A percentile compares a stretch with the other conserved stretches of the same genome.
These are phyloP conservation scores for Lagerstroemia speciosa DNA, from an alignment of 345 rosid genomes.

Conservation along the genomic window DNA sequence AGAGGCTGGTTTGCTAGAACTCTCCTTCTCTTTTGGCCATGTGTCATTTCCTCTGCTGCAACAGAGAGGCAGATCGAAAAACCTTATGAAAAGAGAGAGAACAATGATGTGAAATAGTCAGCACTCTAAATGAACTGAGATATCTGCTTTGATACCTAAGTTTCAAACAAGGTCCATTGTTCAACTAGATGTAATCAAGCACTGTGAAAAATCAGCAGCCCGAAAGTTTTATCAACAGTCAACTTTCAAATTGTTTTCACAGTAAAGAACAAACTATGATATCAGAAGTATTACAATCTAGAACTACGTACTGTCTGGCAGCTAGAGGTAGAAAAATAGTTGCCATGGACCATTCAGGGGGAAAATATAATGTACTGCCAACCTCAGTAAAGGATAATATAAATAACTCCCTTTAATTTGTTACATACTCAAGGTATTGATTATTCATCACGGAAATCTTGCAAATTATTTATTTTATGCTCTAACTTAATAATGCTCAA, in stretches of 20 bases:
- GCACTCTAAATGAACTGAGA: not conserved
- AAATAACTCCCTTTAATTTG: not conserved
- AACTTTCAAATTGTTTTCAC: not conserved
- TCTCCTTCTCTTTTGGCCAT: slow-evolving; percentile 39
- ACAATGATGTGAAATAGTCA: no score
- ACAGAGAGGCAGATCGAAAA: slow-evolving; percentile 1
- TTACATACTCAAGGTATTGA: not conserved
- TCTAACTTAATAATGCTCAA: not conserved
- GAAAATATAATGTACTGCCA: not conserved
- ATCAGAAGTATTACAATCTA: not conserved
- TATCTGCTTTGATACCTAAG: not conserved
- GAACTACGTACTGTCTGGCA: not conserved
- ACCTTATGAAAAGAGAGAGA: not conserved
- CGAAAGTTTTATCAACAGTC: not conserved
- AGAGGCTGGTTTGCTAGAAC: slow-evolving; percentile 16
- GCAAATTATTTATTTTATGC: not conserved
- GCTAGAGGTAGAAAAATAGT: not conserved
- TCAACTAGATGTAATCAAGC: not conserved
- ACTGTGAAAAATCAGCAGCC: not conserved
- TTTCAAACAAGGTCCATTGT: not conserved
- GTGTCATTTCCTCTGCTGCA: slow-evolving; percentile 17
- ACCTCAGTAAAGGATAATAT: not conserved
- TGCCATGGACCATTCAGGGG: not conserved
- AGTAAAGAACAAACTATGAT: not conserved
- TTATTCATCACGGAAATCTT: not conserved